Conservation (phyloP, 306 rosid species). For the Hylodesmum podocarpum region DNA sequence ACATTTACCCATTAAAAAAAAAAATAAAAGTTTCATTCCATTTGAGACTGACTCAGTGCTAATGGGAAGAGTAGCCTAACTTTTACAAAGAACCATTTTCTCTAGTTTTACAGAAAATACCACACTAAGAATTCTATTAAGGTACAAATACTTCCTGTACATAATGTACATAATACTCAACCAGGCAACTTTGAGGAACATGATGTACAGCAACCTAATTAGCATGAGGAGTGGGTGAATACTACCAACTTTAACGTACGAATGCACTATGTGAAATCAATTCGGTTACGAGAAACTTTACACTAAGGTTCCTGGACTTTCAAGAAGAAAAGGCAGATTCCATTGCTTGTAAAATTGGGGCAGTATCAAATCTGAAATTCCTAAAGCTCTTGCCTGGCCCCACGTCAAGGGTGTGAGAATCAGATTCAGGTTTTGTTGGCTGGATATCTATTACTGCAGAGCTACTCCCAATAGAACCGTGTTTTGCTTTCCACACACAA, state of each 20-base stretch:
- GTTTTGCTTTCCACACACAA: slow-evolving; percentile 82
- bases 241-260: slow-evolving; percentile 18
- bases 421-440: slow-evolving; percentile 55
- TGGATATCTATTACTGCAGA: slow-evolving; percentile 56
- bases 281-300: slow-evolving; percentile 39
- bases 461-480: slow-evolving; percentile 57
- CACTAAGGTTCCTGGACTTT: slow-evolving; percentile 33
- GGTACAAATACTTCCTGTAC: slow-evolving; percentile 47
- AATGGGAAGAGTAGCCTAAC: neutral
- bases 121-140: slow-evolving; percentile 29
- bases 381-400: slow-evolving; percentile 74
- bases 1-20: too few relatives aligned
- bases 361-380: slow-evolving; percentile 70
- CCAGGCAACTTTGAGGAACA: slow-evolving; percentile 41
- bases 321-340: slow-evolving; percentile 64
- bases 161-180: slow-evolving; percentile 51
- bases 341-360: slow-evolving; percentile 70
- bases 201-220: slow-evolving; percentile 43
- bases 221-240: neutral
- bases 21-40: neutral
- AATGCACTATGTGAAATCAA: slow-evolving; percentile 25
- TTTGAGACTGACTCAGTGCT: neutral
- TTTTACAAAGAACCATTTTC: slow-evolving; percentile 8
- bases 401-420: slow-evolving; percentile 34
- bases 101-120: slow-evolving; percentile 9